Percentiles rank a stretch among this genome's conserved stretches.
Conservation (phyloP, 805 yeast species). For the Debaryomyces hansenii region DNA sequence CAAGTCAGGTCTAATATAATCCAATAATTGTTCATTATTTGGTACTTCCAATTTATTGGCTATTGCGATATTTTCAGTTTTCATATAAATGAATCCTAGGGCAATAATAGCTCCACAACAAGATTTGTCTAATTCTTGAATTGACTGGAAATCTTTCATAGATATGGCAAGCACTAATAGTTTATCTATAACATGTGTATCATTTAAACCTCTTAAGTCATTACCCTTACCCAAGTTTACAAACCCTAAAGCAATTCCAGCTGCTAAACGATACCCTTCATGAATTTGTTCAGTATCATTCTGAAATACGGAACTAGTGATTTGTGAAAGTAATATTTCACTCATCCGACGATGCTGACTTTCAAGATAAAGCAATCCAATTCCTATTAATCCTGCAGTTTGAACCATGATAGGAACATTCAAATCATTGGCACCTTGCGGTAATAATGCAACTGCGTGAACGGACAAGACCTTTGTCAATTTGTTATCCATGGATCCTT, state of each 20-base stretch:
- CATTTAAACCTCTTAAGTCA: slow-evolving; percentile 57
- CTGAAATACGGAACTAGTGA: slow-evolving; percentile 52
- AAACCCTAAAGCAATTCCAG: slow-evolving; percentile 85
- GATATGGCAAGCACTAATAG: slow-evolving; percentile 58
- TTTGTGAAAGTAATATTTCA: slow-evolving; percentile 70
- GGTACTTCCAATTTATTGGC: slow-evolving; percentile 67
- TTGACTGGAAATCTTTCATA: slow-evolving; percentile 62
- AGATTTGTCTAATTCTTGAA: slow-evolving; percentile 58
- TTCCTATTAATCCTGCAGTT: slow-evolving; percentile 87
- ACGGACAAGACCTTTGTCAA: slow-evolving; percentile 89
- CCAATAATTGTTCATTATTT: slow-evolving; percentile 54
- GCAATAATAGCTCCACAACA: slow-evolving; percentile 78
- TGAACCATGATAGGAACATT: slow-evolving; percentile 83
- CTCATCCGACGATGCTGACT: slow-evolving; percentile 86
- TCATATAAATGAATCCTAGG: slow-evolving; percentile 68
- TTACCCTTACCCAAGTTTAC: slow-evolving; percentile 79
- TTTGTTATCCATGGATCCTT: slow-evolving; percentile 81
- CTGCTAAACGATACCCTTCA: slow-evolving; percentile 83
- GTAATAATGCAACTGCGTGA: slow-evolving; percentile 88
- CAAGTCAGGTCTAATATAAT: slow-evolving; percentile 78
- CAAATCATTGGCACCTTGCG: slow-evolving; percentile 86
- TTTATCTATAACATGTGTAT: slow-evolving; percentile 61
- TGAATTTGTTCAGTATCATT: slow-evolving; percentile 59
- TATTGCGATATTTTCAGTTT: slow-evolving; percentile 57
- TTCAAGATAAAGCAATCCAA: slow-evolving; percentile 78